phyloP scores from a whole-genome alignment of 495 filamentous ascomycete species.

The Trichoderma erinaceum region DNA sequence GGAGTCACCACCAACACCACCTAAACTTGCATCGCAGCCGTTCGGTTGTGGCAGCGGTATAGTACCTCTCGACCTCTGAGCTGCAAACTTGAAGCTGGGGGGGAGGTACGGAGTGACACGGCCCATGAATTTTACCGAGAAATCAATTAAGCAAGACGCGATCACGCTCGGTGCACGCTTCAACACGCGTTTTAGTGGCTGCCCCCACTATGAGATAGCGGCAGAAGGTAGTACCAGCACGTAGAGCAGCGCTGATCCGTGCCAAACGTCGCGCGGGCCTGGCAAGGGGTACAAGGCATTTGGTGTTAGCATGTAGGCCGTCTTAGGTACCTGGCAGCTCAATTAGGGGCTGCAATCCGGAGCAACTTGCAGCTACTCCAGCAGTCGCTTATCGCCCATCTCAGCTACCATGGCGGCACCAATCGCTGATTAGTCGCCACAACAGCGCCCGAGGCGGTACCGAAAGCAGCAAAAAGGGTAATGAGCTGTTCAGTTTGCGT shows the following conservation, averaged over 20 bases:
- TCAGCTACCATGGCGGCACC: background rate
- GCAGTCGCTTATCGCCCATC: conserved; percentile 4
- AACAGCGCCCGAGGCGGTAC: background rate
- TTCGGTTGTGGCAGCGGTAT: background rate
- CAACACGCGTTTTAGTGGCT: conserved; percentile 1
- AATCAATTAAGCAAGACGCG: conserved; percentile 11
- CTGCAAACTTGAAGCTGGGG: background rate
- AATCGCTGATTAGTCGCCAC: background rate
- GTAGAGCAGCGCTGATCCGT: background rate
- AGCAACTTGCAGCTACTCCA: background rate
- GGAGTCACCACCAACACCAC: background rate
- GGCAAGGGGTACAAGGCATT: background rate
- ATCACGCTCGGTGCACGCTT: conserved; percentile 2
- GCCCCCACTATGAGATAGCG: conserved; percentile 1
- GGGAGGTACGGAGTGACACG: conserved; percentile 8
- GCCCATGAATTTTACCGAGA: conserved; percentile 4
- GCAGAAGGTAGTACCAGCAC: background rate
- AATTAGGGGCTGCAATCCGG: background rate
- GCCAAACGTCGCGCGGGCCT: background rate
- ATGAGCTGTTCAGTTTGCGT: background rate
- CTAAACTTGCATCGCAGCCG: conserved; percentile 2
- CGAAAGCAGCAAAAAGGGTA: background rate
- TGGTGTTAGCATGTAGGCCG: background rate
- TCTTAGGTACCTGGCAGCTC: background rate
- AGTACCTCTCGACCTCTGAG: background rate